Evolutionary conservation across 1,139 yeast genomes (phyloP), one percentile per base, ranked within the genome.

Genomic region (Candida smagusa): DNA sequence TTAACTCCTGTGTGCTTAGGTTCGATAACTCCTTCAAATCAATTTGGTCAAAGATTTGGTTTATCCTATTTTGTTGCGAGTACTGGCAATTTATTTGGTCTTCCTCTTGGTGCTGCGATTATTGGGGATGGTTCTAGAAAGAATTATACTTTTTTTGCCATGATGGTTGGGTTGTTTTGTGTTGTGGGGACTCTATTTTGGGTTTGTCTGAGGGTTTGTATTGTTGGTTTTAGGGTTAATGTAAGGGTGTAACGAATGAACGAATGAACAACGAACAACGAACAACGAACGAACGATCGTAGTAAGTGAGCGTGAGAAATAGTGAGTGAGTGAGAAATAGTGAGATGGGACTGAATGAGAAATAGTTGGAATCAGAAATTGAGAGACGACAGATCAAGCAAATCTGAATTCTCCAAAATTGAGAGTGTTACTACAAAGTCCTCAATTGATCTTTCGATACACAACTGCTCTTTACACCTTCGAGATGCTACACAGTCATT

Each of bases 71-170:
- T 63, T 28, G 54, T 65, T 40, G 60, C 65, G n/a, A 65, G 72
- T 37, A 43, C 63, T 34, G 72, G 72, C 3, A 67, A 65, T 38
- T 53, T 69, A 31, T 53, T 69, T 34, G 74, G 72, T 11, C 59
- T 70, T n/a, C 74, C 74, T 3, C 47, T 66, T n/a, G 73, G 68
- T 4, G 69, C 72, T 22, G 61, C 66, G n/a, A 63, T 70, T 21
- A 68, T 70, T 30, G 66, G 64, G 7, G 47, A 58, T 30, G 68
- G 67, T 22, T 51, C 58, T 25, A 46, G 47, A 26, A 53, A 49
- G 21, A 56, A 59, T 31, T 70, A 69, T 42, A 46, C 53, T 27
- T 53, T 59, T 53, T 69, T 68, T 48, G 60, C 65, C 3, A 43
- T 66, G 30, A 58, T 68, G 41, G 64, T 65, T 38, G 72, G 71